Percentiles rank a stretch among this genome's conserved stretches.
These are phyloP conservation scores for Juglanconis juglandina DNA, from an alignment of 2,329 filamentous ascomycete genomes.

Conservation along the genomic window DNA sequence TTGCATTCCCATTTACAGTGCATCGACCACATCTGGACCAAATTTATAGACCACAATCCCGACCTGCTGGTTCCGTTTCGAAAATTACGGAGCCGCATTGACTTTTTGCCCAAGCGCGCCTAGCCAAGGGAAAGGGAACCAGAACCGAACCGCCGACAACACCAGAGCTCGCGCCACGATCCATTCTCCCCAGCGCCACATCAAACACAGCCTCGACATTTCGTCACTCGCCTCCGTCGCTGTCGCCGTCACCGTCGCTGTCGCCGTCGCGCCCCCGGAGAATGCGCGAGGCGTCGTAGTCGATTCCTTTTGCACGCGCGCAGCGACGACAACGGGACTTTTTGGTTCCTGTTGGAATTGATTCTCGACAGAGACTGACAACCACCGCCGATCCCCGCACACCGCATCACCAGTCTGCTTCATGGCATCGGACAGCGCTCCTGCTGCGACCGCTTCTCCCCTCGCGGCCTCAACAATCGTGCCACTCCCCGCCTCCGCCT, in stretches of 20 bases:
- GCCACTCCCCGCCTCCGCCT: conserved; percentile 21
- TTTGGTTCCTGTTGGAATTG: neutral
- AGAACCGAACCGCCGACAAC: neutral
- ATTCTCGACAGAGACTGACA: neutral
- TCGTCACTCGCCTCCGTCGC: conserved; percentile 15
- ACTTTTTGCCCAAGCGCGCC: neutral
- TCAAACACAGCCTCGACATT: conserved; percentile 20
- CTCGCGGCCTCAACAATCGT: conserved; percentile 31
- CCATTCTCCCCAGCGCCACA: conserved; percentile 15
- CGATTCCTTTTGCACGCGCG: conserved; percentile 3
- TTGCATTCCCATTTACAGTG: no score
- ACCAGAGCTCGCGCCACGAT: conserved; percentile 20
- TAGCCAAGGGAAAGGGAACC: neutral
- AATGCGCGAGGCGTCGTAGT: conserved; percentile 14
- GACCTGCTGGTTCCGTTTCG: no score
- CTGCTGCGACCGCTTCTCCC: conserved; percentile 50
- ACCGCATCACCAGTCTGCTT: conserved; percentile 1
- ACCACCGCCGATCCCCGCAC: neutral
- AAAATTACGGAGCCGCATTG: neutral
- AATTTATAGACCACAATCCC: no score
- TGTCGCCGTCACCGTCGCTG: neutral
- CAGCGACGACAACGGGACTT: neutral
- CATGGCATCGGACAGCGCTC: conserved; percentile 55
- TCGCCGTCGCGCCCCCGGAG: neutral
- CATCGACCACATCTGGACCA: no score